phyloP scores from a whole-genome alignment of 139 green algal species.

The Tetradesmus lagerheimii region DNA sequence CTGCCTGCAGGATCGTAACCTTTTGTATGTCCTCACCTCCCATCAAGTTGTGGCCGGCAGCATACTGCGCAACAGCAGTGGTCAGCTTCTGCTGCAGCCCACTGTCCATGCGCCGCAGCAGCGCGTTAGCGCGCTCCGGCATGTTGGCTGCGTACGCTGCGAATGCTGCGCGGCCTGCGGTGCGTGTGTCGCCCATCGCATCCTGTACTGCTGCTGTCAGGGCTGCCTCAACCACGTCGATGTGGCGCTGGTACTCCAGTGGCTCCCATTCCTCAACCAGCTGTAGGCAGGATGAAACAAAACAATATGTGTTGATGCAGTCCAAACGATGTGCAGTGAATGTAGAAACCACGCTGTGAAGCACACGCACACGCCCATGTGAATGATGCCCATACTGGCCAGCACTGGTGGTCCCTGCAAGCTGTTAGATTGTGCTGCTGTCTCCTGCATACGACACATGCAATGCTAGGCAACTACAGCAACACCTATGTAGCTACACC shows the following conservation, averaged over 20 bases:
- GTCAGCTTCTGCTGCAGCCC: constrained; percentile 58
- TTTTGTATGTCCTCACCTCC: neutral
- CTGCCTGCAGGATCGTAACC: no score
- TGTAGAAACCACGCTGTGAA: no score
- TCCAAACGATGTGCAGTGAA: no score
- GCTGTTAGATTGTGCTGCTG: neutral
- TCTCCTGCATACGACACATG: no score
- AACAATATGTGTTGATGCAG: no score
- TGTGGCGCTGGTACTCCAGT: constrained; percentile 44
- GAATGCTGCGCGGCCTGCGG: constrained; percentile 57
- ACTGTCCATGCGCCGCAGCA: constrained; percentile 62
- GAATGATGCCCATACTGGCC: neutral
- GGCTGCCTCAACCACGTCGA: constrained; percentile 64
- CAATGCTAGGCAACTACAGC: neutral
- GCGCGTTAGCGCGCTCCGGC: constrained; percentile 48
- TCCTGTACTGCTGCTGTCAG: constrained; percentile 62
- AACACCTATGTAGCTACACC: no score
- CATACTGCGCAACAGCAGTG: neutral
- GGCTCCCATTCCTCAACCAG: constrained; percentile 68
- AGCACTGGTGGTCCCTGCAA: neutral
- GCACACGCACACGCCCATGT: neutral
- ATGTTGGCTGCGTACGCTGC: constrained; percentile 57
- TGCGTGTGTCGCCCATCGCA: constrained; percentile 59
- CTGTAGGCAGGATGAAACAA: constrained; percentile 27
- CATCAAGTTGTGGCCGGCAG: neutral